These are phyloP conservation scores for Hypericum androsaemum DNA, from an alignment of 345 rosid genomes.

Conservation along the genomic window DNA sequence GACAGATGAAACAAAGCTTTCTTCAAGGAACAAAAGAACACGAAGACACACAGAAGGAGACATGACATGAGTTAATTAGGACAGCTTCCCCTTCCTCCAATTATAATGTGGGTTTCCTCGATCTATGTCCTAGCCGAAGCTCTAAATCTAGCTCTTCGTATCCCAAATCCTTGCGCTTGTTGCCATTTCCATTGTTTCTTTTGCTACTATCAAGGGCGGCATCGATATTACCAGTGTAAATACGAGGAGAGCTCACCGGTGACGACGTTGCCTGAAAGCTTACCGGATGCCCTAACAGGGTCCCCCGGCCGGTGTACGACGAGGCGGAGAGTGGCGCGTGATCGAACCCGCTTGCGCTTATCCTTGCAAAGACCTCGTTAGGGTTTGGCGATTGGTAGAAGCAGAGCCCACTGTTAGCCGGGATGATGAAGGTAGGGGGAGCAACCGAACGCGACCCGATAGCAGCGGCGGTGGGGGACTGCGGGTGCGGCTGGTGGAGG, in stretches of 20 bases:
- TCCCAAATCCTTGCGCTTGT: constrained; percentile 22
- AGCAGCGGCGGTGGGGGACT: constrained; percentile 4
- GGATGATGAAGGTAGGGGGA: constrained; percentile 29
- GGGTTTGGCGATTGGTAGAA: constrained; percentile 67
- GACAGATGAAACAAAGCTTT: too few species aligned
- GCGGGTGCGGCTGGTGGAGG: constrained; percentile 47
- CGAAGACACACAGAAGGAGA: too few species aligned
- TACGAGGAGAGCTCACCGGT: constrained; percentile 7
- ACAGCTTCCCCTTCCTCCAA: too few species aligned
- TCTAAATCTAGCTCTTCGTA: constrained; percentile 73
- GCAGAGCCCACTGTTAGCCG: constrained; percentile 43
- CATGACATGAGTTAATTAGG: too few species aligned
- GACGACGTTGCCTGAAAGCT: neutral
- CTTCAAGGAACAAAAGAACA: too few species aligned
- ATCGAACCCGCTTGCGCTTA: constrained; percentile 17
- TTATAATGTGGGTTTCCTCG: too few species aligned
- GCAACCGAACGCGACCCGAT: constrained; percentile 9
- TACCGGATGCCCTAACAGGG: constrained; percentile 17
- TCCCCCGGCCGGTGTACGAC: constrained; percentile 28
- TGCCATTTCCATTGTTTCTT: constrained; percentile 8
- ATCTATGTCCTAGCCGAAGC: neutral
- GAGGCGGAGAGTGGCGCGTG: constrained; percentile 46
- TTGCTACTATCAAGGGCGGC: constrained; percentile 13
- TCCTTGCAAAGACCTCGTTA: constrained; percentile 15
- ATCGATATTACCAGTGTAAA: constrained; percentile 18